phyloP scores from a whole-genome alignment of 495 filamentous ascomycete genomes.

The Tuber umbilicatum region DNA sequence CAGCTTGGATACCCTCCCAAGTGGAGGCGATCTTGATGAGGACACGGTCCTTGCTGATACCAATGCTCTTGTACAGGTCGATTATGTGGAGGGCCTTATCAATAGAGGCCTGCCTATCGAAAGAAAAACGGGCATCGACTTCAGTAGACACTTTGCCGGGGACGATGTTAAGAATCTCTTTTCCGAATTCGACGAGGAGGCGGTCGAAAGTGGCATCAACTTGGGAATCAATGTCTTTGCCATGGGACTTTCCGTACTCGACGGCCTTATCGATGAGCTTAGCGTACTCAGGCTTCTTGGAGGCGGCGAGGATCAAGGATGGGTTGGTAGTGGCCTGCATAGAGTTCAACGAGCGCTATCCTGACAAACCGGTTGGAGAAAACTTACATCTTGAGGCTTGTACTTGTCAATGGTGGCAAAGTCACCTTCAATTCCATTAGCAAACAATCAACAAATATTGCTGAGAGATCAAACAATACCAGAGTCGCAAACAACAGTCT shows the following conservation, averaged over 20 bases:
- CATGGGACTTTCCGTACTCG: constrained; percentile 71
- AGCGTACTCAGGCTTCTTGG: constrained; percentile 97
- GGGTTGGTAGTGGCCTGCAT: constrained; percentile 67
- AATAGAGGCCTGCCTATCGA: constrained; percentile 85
- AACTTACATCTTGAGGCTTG: constrained; percentile 85
- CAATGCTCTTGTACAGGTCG: constrained; percentile 88
- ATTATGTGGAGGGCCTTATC: constrained; percentile 97
- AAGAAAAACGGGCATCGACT: constrained; percentile 94
- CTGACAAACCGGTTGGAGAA: not conserved
- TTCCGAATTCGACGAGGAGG: constrained; percentile 95
- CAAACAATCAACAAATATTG: constrained; percentile 3
- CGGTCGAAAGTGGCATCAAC: constrained; percentile 79
- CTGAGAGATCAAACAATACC: constrained; percentile 50
- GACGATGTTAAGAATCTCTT: constrained; percentile 92
- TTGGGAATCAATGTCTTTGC: constrained; percentile 60
- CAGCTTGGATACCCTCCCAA: constrained; percentile 98
- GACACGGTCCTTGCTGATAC: constrained; percentile 87
- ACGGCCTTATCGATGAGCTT: constrained; percentile 82
- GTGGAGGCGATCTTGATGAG: constrained; percentile 84
- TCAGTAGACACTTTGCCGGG: constrained; percentile 98
- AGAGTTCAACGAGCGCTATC: not conserved
- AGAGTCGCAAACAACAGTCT: constrained; percentile 95
- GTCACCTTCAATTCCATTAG: constrained; percentile 50
- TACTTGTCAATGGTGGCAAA: constrained; percentile 96
- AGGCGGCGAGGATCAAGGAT: constrained; percentile 91